Evolutionary conservation across 441 rosid species (phyloP).

Genomic region (Erodium chrysanthum): DNA sequence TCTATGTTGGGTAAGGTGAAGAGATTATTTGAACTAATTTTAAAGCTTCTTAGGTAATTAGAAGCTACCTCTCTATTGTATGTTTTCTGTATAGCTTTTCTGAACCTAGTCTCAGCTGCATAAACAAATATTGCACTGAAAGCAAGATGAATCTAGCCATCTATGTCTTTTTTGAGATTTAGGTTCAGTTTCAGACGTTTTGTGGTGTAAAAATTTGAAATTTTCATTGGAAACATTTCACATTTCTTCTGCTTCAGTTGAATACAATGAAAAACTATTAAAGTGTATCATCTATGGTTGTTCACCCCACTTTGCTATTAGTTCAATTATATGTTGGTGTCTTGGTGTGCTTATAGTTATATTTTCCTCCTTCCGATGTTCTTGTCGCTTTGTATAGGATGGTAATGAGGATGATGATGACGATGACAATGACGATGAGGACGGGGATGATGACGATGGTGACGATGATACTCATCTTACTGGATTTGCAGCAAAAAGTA

Average conservation of each 20-base stretch:
- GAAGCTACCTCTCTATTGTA: background rate
- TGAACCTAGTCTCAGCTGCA: too few species aligned
- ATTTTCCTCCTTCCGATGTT: background rate
- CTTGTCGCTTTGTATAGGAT: constrained; percentile 21
- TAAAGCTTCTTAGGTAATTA: background rate
- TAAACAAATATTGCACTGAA: background rate
- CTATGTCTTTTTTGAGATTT: background rate
- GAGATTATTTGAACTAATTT: background rate
- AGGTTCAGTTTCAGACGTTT: background rate
- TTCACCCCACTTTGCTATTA: background rate
- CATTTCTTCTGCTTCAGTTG: background rate
- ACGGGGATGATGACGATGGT: constrained; percentile 39
- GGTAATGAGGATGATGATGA: constrained; percentile 22
- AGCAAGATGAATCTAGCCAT: background rate
- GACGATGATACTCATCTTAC: constrained; percentile 32
- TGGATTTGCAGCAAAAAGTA: constrained; percentile 58
- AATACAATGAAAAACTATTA: background rate
- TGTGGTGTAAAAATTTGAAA: background rate
- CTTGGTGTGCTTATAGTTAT: background rate
- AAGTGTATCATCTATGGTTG: background rate
- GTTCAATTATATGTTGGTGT: background rate
- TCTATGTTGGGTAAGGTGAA: background rate
- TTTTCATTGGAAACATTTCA: background rate
- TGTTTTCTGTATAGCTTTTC: background rate
- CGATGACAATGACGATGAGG: constrained; percentile 29